Evolutionary conservation across 345 rosid species (phyloP), one percentile per base, ranked within the genome.

Genomic region (Murraya koenigii): DNA sequence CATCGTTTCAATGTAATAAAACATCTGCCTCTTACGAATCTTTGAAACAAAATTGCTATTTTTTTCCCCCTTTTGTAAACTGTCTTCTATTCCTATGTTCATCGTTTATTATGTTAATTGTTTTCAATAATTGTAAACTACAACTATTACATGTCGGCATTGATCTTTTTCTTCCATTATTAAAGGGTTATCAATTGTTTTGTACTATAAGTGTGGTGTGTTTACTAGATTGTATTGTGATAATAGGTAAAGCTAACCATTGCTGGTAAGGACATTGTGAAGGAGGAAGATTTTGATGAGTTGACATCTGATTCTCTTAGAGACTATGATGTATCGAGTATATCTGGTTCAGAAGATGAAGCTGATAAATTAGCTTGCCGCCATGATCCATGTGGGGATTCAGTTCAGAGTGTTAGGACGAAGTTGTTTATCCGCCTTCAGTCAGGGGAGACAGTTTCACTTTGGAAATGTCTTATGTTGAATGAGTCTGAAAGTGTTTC

Each of bases 291-390:
- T 77, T 88, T 94, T 64, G 97, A 92, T 83, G 98, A 89, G 61
- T 74, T 91, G 78, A 89, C 94, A 33, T 80, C 87, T 44, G 95
- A 93, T 85, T 86, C 91, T 13, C 89, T 92, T 72, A 87, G 83
- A 49, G 99, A 92, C 80, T 93, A 77, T 35, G 99, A 95, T 73
- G 85, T 95, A 25, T 95, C 98, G 8, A 95, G 99, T 79, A 88
- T 95, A 66, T 95, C 99, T 28, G 99, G 99, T 61, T 95, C 98
- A 7, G 99, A 96, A 82, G 98, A 96, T 88, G 99, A 96, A 87
- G 76, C 81, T 52, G 95, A 90, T 19, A 75, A 70, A 19, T 85
- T 79, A 69, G 38, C 85, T 61, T 13, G 63, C 4, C 30, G 69
- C 66, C 82, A 58, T 7, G 87, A 84, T 82, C 59, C 54, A 5